Evolutionary conservation across 2,329 filamentous ascomycete species (phyloP).

Genomic region (Calonectria honghensis): DNA sequence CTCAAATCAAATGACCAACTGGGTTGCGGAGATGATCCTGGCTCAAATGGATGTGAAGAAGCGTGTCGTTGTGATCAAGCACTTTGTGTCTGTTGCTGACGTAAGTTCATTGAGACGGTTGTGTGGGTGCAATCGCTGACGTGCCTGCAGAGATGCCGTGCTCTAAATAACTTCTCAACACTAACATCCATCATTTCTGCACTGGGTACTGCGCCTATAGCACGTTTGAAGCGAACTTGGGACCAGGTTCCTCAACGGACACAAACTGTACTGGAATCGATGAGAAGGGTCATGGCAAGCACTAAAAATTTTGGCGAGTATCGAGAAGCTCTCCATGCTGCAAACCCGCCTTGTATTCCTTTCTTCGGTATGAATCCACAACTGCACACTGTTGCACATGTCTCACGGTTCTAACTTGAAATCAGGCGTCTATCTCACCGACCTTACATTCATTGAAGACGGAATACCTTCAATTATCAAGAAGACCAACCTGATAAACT

Average conservation of each 20-base stretch:
- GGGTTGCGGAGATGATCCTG: constrained; percentile 99
- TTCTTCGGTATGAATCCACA: constrained; percentile 85
- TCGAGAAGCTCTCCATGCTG: constrained; percentile 91
- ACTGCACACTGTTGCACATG: neutral
- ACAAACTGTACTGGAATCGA: constrained; percentile 86
- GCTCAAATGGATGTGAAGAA: constrained; percentile 96
- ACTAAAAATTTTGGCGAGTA: constrained; percentile 99
- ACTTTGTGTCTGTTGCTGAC: constrained; percentile 97
- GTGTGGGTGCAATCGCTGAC: constrained; percentile 40
- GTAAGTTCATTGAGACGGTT: constrained; percentile 72
- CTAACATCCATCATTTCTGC: constrained; percentile 98
- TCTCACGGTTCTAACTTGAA: constrained; percentile 1
- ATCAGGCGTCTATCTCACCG: constrained; percentile 93
- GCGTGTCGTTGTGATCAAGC: constrained; percentile 97
- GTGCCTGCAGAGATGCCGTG: constrained; percentile 86
- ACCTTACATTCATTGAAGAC: constrained; percentile 98
- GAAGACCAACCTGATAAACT: constrained; percentile 97
- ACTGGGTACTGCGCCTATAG: constrained; percentile 94
- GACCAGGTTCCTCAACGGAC: constrained; percentile 92
- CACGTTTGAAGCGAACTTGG: constrained; percentile 95
- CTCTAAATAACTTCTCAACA: constrained; percentile 96
- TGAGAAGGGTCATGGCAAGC: constrained; percentile 96
- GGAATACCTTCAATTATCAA: constrained; percentile 97
- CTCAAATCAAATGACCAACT: constrained; percentile 99
- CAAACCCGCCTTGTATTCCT: constrained; percentile 97